A percentile compares a stretch with the other conserved stretches of the same genome.
These are phyloP conservation scores for Vitis rupestris DNA, from an alignment of 164 flowering plant genomes.

Conservation along the genomic window DNA sequence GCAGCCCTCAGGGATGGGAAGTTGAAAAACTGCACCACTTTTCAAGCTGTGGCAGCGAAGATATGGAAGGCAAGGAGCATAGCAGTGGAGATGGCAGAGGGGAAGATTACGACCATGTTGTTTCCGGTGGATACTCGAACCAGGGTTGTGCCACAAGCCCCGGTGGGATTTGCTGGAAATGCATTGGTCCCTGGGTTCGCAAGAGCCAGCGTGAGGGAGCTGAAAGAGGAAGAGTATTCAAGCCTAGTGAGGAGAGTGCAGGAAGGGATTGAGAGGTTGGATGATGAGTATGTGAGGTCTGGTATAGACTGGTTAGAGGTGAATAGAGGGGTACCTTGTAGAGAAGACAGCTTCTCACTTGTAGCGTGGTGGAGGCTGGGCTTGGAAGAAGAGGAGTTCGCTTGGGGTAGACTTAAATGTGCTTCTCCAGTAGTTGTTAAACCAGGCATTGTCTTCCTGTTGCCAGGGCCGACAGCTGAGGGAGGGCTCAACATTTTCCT, in stretches of 20 bases:
- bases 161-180: conserved; percentile 27
- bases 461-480: conserved; percentile 16
- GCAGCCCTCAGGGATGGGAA: conserved; percentile 10
- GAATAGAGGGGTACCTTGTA: conserved; percentile 10
- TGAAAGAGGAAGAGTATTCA: background rate
- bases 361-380: conserved; percentile 33
- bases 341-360: conserved; percentile 29
- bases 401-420: conserved; percentile 23
- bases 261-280: conserved; percentile 29
- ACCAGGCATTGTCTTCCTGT: conserved; percentile 23
- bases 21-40: conserved; percentile 14
- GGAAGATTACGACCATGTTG: conserved; percentile 18
- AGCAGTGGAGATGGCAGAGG: conserved; percentile 10
- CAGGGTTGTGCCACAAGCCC: conserved; percentile 21
- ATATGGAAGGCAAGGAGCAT: conserved; percentile 25
- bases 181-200: conserved; percentile 32
- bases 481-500: conserved; percentile 27
- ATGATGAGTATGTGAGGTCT: conserved; percentile 33
- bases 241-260: conserved; percentile 15
- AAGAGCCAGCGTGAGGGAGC: conserved; percentile 19
- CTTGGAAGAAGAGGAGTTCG: conserved; percentile 22
- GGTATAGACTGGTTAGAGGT: too few relatives aligned
- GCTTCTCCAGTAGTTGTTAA: conserved; percentile 14
- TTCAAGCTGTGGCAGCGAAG: conserved; percentile 21
- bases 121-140: conserved; percentile 30